Conservation (phyloP, 768 basidiomycete genomes). For the Amanita jacksonii region DNA sequence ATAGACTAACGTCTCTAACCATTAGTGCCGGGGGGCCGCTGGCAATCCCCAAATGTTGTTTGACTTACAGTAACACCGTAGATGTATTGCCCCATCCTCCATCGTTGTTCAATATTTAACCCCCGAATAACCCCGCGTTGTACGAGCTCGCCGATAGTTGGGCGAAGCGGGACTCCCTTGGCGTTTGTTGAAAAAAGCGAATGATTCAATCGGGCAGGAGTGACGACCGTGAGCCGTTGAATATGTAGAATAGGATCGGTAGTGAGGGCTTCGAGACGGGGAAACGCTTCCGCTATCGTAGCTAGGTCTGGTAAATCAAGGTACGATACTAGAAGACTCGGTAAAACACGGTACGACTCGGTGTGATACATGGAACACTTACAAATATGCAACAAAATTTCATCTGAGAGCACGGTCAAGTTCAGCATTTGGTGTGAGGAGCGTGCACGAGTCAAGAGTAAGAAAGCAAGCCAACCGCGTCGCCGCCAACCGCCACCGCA, state of each 20-base stretch:
- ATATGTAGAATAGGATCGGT: slow-evolving; percentile 57
- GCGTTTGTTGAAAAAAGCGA: slow-evolving; percentile 51
- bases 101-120: slow-evolving; percentile 52
- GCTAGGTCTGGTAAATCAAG: slow-evolving; percentile 68
- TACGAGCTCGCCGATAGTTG: slow-evolving; percentile 57
- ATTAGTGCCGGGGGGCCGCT: too few species aligned
- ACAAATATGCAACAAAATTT: slow-evolving; percentile 54
- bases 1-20: too few species aligned
- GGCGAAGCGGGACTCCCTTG: slow-evolving; percentile 47
- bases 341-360: too few species aligned
- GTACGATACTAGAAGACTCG: slow-evolving; percentile 42
- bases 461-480: too few species aligned
- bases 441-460: too few species aligned
- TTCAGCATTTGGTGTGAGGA: slow-evolving; percentile 7
- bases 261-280: slow-evolving; percentile 38
- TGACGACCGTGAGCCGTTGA: slow-evolving; percentile 47
- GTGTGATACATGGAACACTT: slow-evolving; percentile 13
- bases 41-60: slow-evolving; percentile 5
- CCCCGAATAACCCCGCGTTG: slow-evolving; percentile 66
- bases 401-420: slow-evolving; percentile 37
- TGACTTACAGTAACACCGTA: slow-evolving; percentile 47
- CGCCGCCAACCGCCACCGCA: too few species aligned
- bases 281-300: slow-evolving; percentile 37
- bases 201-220: slow-evolving; percentile 60
- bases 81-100: slow-evolving; percentile 58